A percentile compares a stretch with the other conserved stretches of the same genome.
These are phyloP conservation scores for Alternaria panax DNA, from an alignment of 2,329 filamentous ascomycete species.

Conservation along the genomic window DNA sequence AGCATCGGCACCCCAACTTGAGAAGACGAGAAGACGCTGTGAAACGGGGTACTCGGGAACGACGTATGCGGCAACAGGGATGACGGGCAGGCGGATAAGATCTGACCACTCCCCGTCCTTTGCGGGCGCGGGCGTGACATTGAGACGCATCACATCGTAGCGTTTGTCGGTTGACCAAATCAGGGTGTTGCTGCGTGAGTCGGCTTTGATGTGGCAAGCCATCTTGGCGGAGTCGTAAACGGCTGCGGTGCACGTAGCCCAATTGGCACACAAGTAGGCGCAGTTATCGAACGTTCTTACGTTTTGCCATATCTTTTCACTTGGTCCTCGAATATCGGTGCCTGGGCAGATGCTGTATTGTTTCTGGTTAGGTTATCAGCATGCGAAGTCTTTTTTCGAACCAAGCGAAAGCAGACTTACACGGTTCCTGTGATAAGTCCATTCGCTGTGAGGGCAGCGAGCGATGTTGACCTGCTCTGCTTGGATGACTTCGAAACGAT, in stretches of 20 bases:
- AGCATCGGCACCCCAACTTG: conserved; percentile 36
- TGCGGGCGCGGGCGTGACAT: conserved; percentile 22
- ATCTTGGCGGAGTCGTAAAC: conserved; percentile 27
- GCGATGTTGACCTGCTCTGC: conserved; percentile 36
- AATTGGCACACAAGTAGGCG: conserved; percentile 32
- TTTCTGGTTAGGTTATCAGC: conserved; percentile 17
- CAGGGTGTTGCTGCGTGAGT: conserved; percentile 27
- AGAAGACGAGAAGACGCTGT: conserved; percentile 34
- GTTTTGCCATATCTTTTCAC: conserved; percentile 20
- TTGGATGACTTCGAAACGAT: conserved; percentile 31
- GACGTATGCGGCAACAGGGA: conserved; percentile 39
- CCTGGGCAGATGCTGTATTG: conserved; percentile 32
- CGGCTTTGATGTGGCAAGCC: conserved; percentile 37
- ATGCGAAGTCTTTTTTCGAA: neutral
- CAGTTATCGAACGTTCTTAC: conserved; percentile 28
- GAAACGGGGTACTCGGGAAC: conserved; percentile 35
- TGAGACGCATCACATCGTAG: conserved; percentile 33
- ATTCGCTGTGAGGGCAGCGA: conserved; percentile 30
- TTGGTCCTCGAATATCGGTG: conserved; percentile 34
- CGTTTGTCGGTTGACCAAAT: conserved; percentile 40
- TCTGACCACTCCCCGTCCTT: conserved; percentile 35
- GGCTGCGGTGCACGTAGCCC: conserved; percentile 27
- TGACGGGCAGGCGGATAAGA: conserved; percentile 35
- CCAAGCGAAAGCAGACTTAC: conserved; percentile 14
- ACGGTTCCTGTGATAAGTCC: conserved; percentile 23